phyloP scores from a whole-genome alignment of 352 stramenopile species.

The Globisporangium echinulatum region DNA sequence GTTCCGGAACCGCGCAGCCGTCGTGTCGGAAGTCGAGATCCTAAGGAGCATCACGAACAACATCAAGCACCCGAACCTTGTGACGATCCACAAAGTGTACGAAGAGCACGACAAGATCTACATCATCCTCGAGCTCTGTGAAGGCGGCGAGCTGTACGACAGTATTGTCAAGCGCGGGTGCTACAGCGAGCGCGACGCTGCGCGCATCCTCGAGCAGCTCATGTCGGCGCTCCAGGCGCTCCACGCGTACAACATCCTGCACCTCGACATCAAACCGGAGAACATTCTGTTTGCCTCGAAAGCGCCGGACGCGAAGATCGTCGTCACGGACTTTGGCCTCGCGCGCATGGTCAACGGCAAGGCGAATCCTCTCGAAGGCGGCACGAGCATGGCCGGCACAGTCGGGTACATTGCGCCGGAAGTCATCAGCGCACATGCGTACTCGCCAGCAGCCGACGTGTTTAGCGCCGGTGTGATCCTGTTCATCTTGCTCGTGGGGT shows the following conservation, averaged over 20 bases:
- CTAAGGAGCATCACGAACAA: slow-evolving; percentile 76
- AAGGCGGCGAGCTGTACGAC: slow-evolving; percentile 73
- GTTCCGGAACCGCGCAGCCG: slow-evolving; percentile 63
- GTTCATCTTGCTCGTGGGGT: slow-evolving; percentile 74
- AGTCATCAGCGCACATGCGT: slow-evolving; percentile 59
- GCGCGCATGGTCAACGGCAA: slow-evolving; percentile 72
- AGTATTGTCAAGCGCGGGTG: slow-evolving; percentile 54
- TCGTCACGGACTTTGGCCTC: slow-evolving; percentile 74
- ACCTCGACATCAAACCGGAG: slow-evolving; percentile 76
- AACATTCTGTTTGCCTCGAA: slow-evolving; percentile 68
- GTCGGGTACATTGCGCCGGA: slow-evolving; percentile 79
- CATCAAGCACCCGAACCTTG: slow-evolving; percentile 71
- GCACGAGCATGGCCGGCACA: slow-evolving; percentile 64
- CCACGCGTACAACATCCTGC: slow-evolving; percentile 71
- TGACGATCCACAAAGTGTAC: slow-evolving; percentile 79
- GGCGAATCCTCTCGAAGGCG: slow-evolving; percentile 49
- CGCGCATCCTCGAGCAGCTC: slow-evolving; percentile 58
- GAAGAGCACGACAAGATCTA: slow-evolving; percentile 79
- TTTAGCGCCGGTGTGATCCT: slow-evolving; percentile 80
- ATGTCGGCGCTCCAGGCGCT: slow-evolving; percentile 55
- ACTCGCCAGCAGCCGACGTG: slow-evolving; percentile 63
- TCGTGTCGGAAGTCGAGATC: slow-evolving; percentile 74
- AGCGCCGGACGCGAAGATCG: slow-evolving; percentile 48
- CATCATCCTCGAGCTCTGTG: slow-evolving; percentile 70
- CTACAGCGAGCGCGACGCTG: slow-evolving; percentile 61